Conservation (phyloP, 2,329 filamentous ascomycete species). For the Sphaerulina populicola region DNA sequence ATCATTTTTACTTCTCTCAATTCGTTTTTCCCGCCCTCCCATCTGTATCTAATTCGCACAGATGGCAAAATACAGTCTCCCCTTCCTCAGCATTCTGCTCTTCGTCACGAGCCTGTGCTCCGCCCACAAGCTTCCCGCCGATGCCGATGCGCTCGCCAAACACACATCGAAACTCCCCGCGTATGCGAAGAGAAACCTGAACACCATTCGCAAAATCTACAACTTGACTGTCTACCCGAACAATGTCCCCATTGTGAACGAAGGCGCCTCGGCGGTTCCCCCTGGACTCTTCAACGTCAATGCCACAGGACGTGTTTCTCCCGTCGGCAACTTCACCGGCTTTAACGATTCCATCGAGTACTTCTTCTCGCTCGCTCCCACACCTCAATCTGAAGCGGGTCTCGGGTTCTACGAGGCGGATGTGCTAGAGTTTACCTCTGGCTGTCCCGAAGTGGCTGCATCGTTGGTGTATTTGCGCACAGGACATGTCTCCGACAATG, state of each 20-base stretch:
- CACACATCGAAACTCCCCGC: slow-evolving; percentile 2
- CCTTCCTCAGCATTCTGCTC: neutral
- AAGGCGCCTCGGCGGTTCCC: slow-evolving; percentile 34
- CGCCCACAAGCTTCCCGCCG: neutral
- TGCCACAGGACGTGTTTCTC: slow-evolving; percentile 36
- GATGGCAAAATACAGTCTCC: slow-evolving; percentile 1
- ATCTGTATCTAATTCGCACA: slow-evolving; percentile 22
- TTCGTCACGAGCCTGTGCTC: neutral
- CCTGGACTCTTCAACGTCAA: slow-evolving; percentile 35
- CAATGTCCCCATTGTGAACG: slow-evolving; percentile 33
- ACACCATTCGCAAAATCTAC: slow-evolving; percentile 30
- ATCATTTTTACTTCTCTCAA: neutral
- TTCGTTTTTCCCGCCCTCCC: neutral
- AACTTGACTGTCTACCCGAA: slow-evolving; percentile 33
- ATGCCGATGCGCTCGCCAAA: neutral
- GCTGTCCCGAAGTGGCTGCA: slow-evolving; percentile 21
- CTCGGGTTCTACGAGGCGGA: slow-evolving; percentile 22
- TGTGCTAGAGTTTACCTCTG: slow-evolving; percentile 22
- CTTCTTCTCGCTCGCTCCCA: slow-evolving; percentile 39
- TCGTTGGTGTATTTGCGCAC: slow-evolving; percentile 22
- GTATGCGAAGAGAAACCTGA: slow-evolving; percentile 30
- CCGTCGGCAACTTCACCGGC: slow-evolving; percentile 39
- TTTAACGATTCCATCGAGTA: slow-evolving; percentile 41
- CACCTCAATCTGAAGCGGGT: slow-evolving; percentile 24
- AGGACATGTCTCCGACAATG: slow-evolving; percentile 11